Conservation (phyloP, 192 early-diverging fungal species). For the Helicostylum pulchrum region DNA sequence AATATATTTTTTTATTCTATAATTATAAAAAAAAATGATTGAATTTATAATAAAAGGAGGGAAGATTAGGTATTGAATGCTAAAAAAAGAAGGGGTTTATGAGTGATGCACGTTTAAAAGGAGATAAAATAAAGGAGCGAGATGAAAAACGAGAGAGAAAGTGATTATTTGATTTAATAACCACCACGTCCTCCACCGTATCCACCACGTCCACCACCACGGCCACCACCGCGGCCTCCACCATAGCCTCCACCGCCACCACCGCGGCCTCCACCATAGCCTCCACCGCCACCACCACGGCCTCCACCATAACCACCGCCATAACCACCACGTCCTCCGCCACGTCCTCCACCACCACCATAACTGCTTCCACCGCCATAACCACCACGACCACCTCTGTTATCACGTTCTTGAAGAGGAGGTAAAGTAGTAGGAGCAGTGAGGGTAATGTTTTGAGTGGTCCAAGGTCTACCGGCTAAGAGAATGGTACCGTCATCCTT, state of each 20-base stretch:
- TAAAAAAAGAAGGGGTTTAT: too few relatives aligned
- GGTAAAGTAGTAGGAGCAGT: slow-evolving; percentile 75
- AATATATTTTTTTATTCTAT: too few relatives aligned
- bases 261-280: slow-evolving; percentile 30
- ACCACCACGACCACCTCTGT: slow-evolving; percentile 33
- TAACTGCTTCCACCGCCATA: slow-evolving; percentile 39
- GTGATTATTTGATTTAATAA: too few relatives aligned
- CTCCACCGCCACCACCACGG: slow-evolving; percentile 47
- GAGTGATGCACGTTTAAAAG: too few relatives aligned
- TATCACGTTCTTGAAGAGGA: slow-evolving; percentile 64
- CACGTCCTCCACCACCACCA: slow-evolving; percentile 42
- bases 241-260: neutral
- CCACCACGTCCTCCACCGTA: too few relatives aligned
- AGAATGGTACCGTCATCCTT: slow-evolving; percentile 47
- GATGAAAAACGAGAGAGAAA: too few relatives aligned
- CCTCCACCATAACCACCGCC: slow-evolving; percentile 36
- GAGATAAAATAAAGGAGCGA: too few relatives aligned
- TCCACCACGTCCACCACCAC: neutral
- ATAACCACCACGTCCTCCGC: slow-evolving; percentile 42
- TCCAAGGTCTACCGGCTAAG: slow-evolving; percentile 73
- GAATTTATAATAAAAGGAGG: too few relatives aligned
- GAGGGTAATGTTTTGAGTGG: slow-evolving; percentile 62
- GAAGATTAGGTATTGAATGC: too few relatives aligned
- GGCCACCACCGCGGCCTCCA: slow-evolving; percentile 13
- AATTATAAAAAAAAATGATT: too few relatives aligned